A percentile compares a stretch with the other conserved stretches of the same genome.
Conservation (phyloP, 192 early-diverging fungal genomes). For the Gonapodya sp. region DNA sequence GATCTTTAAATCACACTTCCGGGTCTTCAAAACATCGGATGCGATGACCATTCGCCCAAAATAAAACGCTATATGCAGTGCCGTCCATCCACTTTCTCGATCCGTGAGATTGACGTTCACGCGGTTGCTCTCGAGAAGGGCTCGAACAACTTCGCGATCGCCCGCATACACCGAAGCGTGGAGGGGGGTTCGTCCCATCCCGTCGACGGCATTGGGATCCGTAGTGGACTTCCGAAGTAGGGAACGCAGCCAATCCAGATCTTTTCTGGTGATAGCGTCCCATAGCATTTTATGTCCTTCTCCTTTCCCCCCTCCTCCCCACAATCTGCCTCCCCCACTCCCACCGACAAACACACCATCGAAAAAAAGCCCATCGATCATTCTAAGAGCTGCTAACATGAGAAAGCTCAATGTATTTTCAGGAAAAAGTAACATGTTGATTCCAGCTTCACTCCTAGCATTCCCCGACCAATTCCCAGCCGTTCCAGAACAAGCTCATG, state of each 20-base stretch:
- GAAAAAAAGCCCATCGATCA: too few species aligned
- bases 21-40: constrained; percentile 28
- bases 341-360: too few species aligned
- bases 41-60: constrained; percentile 47
- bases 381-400: too few species aligned
- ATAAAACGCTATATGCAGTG: constrained; percentile 52
- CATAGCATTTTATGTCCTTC: background rate
- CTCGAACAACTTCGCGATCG: constrained; percentile 20
- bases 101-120: constrained; percentile 54
- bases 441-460: background rate
- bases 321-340: too few species aligned
- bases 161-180: constrained; percentile 33
- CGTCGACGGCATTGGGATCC: constrained; percentile 29
- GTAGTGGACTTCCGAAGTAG: background rate
- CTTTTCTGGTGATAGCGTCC: background rate
- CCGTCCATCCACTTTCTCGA: constrained; percentile 58
- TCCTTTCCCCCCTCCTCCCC: too few species aligned
- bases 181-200: constrained; percentile 27
- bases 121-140: constrained; percentile 26
- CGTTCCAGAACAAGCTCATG: background rate
- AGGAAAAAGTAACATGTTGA: too few species aligned
- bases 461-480: background rate
- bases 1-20: constrained; percentile 37
- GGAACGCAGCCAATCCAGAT: background rate
- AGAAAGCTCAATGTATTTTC: background rate